Percentiles rank a stretch among this genome's conserved stretches.
Conservation (phyloP, 805 yeast genomes). For the Dipodascopsis tothii region DNA sequence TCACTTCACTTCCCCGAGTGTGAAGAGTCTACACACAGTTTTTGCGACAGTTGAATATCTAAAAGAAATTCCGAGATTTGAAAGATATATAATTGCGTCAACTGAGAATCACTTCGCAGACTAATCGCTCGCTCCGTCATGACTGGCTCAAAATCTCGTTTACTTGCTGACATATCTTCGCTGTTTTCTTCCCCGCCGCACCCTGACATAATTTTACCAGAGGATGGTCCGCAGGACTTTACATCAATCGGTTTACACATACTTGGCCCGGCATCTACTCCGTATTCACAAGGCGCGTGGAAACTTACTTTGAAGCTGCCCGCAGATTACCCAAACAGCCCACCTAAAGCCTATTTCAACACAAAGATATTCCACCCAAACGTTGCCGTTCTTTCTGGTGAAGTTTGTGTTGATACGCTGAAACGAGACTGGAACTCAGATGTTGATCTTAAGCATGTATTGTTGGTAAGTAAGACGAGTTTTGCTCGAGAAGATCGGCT, state of each 20-base stretch:
- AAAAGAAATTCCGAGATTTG: too few relatives aligned
- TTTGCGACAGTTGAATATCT: too few relatives aligned
- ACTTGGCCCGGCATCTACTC: constrained; percentile 38
- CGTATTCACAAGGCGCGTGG: constrained; percentile 44
- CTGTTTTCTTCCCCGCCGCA: constrained; percentile 4
- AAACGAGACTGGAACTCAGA: constrained; percentile 29
- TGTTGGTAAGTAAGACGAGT: constrained; percentile 18
- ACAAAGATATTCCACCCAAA: constrained; percentile 30
- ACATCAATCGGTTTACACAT: constrained; percentile 13
- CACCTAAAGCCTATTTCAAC: constrained; percentile 40
- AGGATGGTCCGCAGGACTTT: constrained; percentile 15
- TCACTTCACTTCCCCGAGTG: too few relatives aligned
- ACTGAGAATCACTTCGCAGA: neutral
- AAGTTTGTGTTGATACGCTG: constrained; percentile 31
- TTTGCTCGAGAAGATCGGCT: neutral
- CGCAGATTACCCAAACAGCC: constrained; percentile 37
- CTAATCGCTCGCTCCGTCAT: neutral
- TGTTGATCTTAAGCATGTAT: constrained; percentile 25
- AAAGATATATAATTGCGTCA: too few relatives aligned
- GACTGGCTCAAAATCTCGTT: neutral
- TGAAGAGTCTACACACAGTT: too few relatives aligned
- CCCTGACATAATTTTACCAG: constrained; percentile 18
- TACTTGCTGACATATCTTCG: neutral
- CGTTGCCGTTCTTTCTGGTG: constrained; percentile 29
- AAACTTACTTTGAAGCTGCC: constrained; percentile 35